A percentile compares a stretch with the other conserved stretches of the same genome.
Evolutionary conservation across 2,329 filamentous ascomycete species (phyloP).

Genomic region (Basipetospora chlamydospora): DNA sequence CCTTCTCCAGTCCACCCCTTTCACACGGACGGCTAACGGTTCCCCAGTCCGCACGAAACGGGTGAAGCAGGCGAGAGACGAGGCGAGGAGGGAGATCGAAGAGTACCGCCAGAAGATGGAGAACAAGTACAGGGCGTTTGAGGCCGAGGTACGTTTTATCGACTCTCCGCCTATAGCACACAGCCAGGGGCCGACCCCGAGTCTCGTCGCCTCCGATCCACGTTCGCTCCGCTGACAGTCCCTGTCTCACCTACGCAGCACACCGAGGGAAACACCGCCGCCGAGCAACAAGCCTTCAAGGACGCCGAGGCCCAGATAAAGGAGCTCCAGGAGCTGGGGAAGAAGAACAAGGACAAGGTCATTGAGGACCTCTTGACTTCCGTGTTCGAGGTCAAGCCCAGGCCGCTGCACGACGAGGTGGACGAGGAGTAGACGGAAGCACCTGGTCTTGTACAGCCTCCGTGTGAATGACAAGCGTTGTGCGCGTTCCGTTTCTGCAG

Average conservation of each 20-base stretch:
- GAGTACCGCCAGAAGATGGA: slow-evolving; percentile 84
- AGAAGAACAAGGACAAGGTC: slow-evolving; percentile 66
- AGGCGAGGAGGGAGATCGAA: slow-evolving; percentile 96
- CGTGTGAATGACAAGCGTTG: too few relatives aligned
- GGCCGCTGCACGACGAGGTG: slow-evolving; percentile 22
- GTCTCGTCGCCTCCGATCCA: too few relatives aligned
- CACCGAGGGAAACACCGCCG: slow-evolving; percentile 71
- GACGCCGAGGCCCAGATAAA: slow-evolving; percentile 66
- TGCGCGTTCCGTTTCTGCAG: too few relatives aligned
- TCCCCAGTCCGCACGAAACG: slow-evolving; percentile 64
- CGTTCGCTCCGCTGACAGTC: background rate
- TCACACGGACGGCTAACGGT: slow-evolving; percentile 3
- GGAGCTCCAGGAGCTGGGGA: slow-evolving; percentile 67
- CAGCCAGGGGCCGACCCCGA: background rate
- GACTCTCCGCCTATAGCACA: background rate
- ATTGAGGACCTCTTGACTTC: slow-evolving; percentile 70
- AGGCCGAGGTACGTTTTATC: slow-evolving; percentile 43
- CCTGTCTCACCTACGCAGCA: slow-evolving; percentile 44
- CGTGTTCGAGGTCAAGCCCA: slow-evolving; percentile 72
- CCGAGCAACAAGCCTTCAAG: slow-evolving; percentile 66
- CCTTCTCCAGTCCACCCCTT: slow-evolving; percentile 9
- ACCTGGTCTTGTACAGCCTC: too few relatives aligned
- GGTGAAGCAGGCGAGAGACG: slow-evolving; percentile 88
- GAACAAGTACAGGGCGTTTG: slow-evolving; percentile 86
- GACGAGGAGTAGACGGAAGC: background rate